Base-by-base conservation (phyloP, 208 protist genomes). In the Sergeia podlipaevii region DNA sequence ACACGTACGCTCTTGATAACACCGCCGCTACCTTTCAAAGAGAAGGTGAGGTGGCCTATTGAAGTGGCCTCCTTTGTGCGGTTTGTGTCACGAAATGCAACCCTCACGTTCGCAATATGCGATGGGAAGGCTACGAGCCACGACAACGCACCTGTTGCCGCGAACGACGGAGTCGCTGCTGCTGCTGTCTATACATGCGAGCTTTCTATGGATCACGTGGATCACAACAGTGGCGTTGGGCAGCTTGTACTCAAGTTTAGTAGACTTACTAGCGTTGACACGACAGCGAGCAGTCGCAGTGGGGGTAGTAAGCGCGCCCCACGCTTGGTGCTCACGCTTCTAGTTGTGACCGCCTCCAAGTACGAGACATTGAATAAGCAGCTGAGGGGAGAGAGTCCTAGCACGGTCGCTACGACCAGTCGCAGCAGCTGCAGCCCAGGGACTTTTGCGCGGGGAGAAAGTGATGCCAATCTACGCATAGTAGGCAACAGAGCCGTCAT, bases 31-130 rank as follows among this genome's bases (percentile, higher is more conserved):
- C n/a, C 66, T 0, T 65, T 81, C 11, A 77, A 81, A 60, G 41
- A 71, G 17, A 18, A 52, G 30, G 77, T 80, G 45, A 62, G 64
- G 7, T 94, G 80, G 80, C 29, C 70, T 13, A 78, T 95, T 27
- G 80, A 90, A 47, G 28, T 60, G 50, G 73, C 84, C 17, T 90
- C 88, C 24, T 95, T 88, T 52, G 88, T 91, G 26, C 81, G 58
- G 24, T 89, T 95, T 60, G 65, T 91, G 41, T 67, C 66, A 7
- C 76, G 76, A n/a, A 75, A 75, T 41, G 47, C 56, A 4, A 70
- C 90, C 18, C 17, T 95, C 21, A 21, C 56, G 30, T 89, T 95
- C 53, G 57, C 45, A 46, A 43, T 95, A 11, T 88, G 78, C 69
- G 81, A 91, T 65, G 61, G 55, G n/a, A n/a, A n/a, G n/a, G n/a